phyloP scores from a whole-genome alignment of 129 eudicot species.

The Calendula officinalis region DNA sequence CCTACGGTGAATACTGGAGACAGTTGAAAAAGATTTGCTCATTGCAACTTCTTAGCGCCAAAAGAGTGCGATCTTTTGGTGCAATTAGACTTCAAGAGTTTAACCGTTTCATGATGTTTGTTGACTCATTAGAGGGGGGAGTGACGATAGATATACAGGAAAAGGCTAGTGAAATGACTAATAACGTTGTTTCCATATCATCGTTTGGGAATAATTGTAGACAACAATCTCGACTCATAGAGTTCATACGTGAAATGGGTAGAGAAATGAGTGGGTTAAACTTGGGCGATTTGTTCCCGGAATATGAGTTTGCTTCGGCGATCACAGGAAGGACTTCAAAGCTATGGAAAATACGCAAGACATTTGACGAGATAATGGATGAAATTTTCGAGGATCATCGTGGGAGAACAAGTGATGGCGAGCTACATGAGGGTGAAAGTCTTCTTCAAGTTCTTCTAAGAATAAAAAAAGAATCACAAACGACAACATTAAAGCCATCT shows the following conservation, averaged over 20 bases:
- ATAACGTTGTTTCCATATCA: constrained; percentile 4
- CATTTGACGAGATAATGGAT: constrained; percentile 17
- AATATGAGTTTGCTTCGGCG: constrained; percentile 7
- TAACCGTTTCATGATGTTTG: not conserved
- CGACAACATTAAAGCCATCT: constrained; percentile 2
- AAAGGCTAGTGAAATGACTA: not conserved
- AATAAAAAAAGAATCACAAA: constrained; percentile 9
- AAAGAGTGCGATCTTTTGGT: constrained; percentile 15
- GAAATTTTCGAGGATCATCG: constrained; percentile 12
- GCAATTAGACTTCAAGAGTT: not conserved
- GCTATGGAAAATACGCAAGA: constrained; percentile 16
- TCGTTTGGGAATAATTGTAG: constrained; percentile 14
- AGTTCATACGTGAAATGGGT: no score
- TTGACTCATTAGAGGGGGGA: not conserved
- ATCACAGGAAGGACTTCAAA: constrained; percentile 20
- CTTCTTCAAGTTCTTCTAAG: constrained; percentile 25
- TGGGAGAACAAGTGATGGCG: not conserved
- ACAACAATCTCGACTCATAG: not conserved
- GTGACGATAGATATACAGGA: not conserved
- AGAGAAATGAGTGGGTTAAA: constrained; percentile 5
- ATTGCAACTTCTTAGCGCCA: constrained; percentile 16
- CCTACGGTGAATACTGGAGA: constrained; percentile 20
- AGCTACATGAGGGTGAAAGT: not conserved
- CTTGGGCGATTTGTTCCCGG: constrained; percentile 18
- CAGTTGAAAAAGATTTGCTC: constrained; percentile 15